Conservation (phyloP, 2,329 filamentous ascomycete species). For the Byssoonygena ceratinophila region DNA sequence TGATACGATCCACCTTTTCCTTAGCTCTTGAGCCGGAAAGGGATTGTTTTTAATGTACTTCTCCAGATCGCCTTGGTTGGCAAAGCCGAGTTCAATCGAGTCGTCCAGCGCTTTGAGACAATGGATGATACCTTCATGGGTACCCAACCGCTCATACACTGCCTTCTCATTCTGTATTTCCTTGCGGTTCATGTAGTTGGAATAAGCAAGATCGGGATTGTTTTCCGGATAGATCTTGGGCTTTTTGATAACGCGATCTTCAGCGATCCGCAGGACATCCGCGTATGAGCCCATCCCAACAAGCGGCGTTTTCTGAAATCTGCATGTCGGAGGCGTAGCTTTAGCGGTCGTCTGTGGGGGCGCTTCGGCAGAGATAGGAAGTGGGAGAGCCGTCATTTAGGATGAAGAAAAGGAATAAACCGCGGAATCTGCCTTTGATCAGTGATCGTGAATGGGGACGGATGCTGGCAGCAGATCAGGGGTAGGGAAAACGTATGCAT, state of each 20-base stretch:
- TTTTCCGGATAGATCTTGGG: constrained; percentile 7
- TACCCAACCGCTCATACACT: constrained; percentile 2
- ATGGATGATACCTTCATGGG: constrained; percentile 5
- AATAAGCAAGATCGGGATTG: constrained; percentile 5
- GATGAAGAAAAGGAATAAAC: no score
- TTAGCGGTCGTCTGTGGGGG: no score
- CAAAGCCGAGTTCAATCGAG: constrained; percentile 7
- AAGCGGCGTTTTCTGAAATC: neutral
- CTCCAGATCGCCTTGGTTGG: constrained; percentile 7
- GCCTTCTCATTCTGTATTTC: neutral
- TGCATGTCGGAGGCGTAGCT: neutral
- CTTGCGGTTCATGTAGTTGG: neutral
- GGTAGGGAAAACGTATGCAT: no score
- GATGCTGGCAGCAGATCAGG: no score
- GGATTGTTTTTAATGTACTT: constrained; percentile 6
- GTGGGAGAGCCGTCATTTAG: no score
- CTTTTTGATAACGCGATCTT: constrained; percentile 9
- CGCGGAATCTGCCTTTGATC: no score
- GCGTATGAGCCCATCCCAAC: neutral
- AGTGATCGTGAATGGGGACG: no score
- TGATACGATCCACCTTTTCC: constrained; percentile 1
- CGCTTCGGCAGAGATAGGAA: no score
- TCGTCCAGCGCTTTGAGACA: neutral
- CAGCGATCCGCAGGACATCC: neutral
- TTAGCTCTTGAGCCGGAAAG: neutral